These are phyloP conservation scores for Tuctoria greenei DNA, from an alignment of 176 grass and related monocot species.

Conservation along the genomic window DNA sequence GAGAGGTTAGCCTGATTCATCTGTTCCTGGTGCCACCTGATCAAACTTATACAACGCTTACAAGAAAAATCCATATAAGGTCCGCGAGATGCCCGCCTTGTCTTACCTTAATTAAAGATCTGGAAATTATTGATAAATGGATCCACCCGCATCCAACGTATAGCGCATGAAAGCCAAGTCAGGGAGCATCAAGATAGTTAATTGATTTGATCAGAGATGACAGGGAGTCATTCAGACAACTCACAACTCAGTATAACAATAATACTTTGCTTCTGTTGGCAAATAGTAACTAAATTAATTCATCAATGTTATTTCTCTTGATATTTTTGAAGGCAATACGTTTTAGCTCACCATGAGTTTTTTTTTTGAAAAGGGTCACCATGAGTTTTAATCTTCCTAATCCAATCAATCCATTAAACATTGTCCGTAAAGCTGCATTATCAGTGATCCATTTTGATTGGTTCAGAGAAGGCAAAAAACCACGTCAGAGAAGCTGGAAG, in stretches of 20 bases:
- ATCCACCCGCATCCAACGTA: slow-evolving; percentile 27
- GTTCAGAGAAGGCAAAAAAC: slow-evolving; percentile 29
- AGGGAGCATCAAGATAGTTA: neutral
- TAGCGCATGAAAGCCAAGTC: slow-evolving; percentile 26
- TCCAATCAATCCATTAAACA: slow-evolving; percentile 14
- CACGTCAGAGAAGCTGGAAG: slow-evolving; percentile 20
- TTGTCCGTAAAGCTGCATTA: neutral
- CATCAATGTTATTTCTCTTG: neutral
- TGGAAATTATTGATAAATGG: slow-evolving; percentile 18
- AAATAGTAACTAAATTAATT: slow-evolving; percentile 22
- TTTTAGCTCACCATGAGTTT: neutral
- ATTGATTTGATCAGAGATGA: slow-evolving; percentile 11
- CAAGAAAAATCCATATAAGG: slow-evolving; percentile 4
- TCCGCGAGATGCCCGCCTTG: slow-evolving; percentile 7
- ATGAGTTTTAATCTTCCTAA: neutral
- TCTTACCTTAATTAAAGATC: slow-evolving; percentile 24
- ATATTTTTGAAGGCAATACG: neutral
- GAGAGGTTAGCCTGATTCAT: neutral
- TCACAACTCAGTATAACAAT: slow-evolving; percentile 1
- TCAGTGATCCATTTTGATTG: slow-evolving; percentile 19
- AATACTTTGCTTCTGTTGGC: slow-evolving; percentile 31
- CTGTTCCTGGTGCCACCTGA: slow-evolving; percentile 8
- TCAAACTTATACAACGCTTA: slow-evolving; percentile 2
- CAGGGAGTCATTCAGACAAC: neutral
- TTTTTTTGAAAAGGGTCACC: neutral